These are phyloP conservation scores for Leccinellum rugosiceps DNA, from an alignment of 768 basidiomycete genomes.

Conservation along the genomic window DNA sequence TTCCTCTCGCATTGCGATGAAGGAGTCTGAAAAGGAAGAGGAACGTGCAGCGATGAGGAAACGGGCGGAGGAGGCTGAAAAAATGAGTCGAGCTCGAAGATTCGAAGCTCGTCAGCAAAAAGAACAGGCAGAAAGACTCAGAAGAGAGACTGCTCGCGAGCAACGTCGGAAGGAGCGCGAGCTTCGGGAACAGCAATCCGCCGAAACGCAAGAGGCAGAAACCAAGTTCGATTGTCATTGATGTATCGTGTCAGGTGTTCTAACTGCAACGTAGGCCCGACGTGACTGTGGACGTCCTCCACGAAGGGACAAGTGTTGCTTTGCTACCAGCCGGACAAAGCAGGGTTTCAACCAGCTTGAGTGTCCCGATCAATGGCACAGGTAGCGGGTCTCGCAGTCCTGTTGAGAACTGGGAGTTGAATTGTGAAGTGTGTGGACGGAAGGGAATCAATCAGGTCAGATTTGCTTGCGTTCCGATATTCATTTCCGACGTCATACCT, in stretches of 20 bases:
- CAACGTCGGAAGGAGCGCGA: constrained; percentile 38
- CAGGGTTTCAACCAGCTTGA: neutral
- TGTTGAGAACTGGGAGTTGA: constrained; percentile 76
- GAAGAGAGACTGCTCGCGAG: constrained; percentile 61
- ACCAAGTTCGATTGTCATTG: constrained; percentile 11
- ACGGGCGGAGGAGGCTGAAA: constrained; percentile 66
- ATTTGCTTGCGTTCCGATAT: constrained; percentile 5
- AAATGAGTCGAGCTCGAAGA: constrained; percentile 58
- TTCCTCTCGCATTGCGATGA: constrained; percentile 81
- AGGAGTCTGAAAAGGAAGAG: constrained; percentile 77
- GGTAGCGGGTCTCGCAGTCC: constrained; percentile 51
- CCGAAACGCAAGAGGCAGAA: constrained; percentile 8
- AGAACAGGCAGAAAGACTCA: constrained; percentile 52
- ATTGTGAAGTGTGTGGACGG: constrained; percentile 82
- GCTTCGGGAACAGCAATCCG: constrained; percentile 21
- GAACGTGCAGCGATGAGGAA: constrained; percentile 56
- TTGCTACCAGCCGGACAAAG: constrained; percentile 3
- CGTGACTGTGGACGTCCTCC: neutral
- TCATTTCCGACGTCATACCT: constrained; percentile 7
- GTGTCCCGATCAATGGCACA: constrained; percentile 21
- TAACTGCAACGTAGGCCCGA: constrained; percentile 18
- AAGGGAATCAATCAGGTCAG: constrained; percentile 71
- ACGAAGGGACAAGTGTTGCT: neutral
- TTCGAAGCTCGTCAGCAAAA: constrained; percentile 53
- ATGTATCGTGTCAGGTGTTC: constrained; percentile 4